These are phyloP conservation scores for Blastobotrys persicus DNA, from an alignment of 1,139 yeast species.

Conservation along the genomic window DNA sequence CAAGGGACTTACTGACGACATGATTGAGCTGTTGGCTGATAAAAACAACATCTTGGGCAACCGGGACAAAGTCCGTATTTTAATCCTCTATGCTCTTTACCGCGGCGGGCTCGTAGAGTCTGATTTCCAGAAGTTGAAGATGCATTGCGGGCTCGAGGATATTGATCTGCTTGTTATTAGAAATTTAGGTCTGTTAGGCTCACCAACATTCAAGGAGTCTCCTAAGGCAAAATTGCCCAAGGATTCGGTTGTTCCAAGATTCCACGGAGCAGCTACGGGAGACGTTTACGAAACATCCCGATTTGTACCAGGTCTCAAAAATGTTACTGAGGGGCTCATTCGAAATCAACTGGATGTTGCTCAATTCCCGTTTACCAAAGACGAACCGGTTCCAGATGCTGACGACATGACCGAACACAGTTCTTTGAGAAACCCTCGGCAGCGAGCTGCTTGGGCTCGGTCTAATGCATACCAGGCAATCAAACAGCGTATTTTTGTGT, in stretches of 20 bases:
- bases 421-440: conserved; percentile 68
- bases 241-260: conserved; percentile 15
- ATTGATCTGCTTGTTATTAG: conserved; percentile 61
- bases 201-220: conserved; percentile 55
- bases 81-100: conserved; percentile 74
- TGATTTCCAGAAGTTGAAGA: conserved; percentile 69
- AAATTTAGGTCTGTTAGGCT: conserved; percentile 67
- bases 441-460: conserved; percentile 80
- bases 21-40: conserved; percentile 58
- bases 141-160: conserved; percentile 63
- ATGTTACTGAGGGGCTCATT: conserved; percentile 51
- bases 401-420: conserved; percentile 42
- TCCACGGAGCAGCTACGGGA: conserved; percentile 46
- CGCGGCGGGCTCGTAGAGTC: conserved; percentile 79
- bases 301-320: conserved; percentile 68
- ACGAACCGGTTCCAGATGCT: conserved; percentile 62
- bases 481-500: conserved; percentile 72
- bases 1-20: conserved; percentile 62
- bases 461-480: conserved; percentile 48
- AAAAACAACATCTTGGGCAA: conserved; percentile 44
- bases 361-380: conserved; percentile 73
- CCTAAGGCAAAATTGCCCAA: conserved; percentile 34
- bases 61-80: conserved; percentile 70
- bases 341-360: conserved; percentile 52
- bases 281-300: conserved; percentile 74